phyloP scores from a whole-genome alignment of 2,329 filamentous ascomycete genomes.

The Fusarium veterinarium region DNA sequence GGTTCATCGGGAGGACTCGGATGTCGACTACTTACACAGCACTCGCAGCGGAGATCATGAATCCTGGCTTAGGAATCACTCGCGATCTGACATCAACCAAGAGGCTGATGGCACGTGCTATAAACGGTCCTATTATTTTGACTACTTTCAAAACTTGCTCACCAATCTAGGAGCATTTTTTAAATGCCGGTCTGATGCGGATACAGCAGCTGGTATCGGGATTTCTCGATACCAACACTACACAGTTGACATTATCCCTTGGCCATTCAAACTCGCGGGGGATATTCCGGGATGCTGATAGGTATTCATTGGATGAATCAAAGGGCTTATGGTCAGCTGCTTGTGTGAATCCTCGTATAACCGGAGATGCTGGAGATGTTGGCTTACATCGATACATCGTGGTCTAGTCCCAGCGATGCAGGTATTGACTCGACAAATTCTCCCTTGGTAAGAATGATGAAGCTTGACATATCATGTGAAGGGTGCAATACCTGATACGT shows the following conservation, averaged over 20 bases:
- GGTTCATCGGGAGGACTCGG: slow-evolving; percentile 41
- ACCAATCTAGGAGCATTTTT: neutral
- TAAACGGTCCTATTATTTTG: slow-evolving; percentile 23
- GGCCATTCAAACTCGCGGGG: neutral
- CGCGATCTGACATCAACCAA: slow-evolving; percentile 8
- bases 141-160: neutral
- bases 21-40: neutral
- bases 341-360: neutral
- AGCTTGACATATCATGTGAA: neutral
- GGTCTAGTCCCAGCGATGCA: neutral
- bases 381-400: slow-evolving; percentile 16
- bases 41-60: neutral
- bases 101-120: slow-evolving; percentile 8
- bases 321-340: slow-evolving; percentile 8
- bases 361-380: neutral
- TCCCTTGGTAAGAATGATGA: neutral
- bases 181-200: slow-evolving; percentile 4
- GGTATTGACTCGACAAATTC: neutral
- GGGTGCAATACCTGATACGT: neutral
- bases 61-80: slow-evolving; percentile 9
- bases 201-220: slow-evolving; percentile 8
- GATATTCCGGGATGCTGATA: neutral
- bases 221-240: slow-evolving; percentile 14
- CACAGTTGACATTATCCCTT: neutral
- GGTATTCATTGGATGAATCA: neutral